Evolutionary conservation across 1,284 basidiomycete genomes (phyloP).

Genomic region (Pyrrhoderma lamaoense): DNA sequence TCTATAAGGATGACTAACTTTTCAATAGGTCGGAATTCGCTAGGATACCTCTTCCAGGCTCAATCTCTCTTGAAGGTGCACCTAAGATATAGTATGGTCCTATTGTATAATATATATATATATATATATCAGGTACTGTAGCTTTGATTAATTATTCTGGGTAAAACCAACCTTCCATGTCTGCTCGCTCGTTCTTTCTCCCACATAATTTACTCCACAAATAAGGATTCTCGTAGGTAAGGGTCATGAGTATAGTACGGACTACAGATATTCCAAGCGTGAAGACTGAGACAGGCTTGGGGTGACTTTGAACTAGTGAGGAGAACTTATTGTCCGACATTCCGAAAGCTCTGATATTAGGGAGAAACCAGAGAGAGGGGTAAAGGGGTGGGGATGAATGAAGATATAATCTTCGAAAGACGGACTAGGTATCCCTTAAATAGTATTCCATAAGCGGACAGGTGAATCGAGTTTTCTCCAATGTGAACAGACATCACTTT

Average conservation of each 20-base stretch:
- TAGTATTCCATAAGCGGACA: too few species aligned
- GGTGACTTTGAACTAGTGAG: not conserved
- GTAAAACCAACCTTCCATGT: slow-evolving; percentile 9
- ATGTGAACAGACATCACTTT: too few species aligned
- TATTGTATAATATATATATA: slow-evolving; percentile 4
- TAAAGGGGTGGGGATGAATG: too few species aligned
- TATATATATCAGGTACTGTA: not conserved
- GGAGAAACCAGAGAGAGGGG: not conserved
- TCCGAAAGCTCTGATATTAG: not conserved
- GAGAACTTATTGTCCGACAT: not conserved
- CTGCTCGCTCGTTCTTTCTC: slow-evolving; percentile 16
- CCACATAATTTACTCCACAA: slow-evolving; percentile 4
- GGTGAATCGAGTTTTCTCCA: too few species aligned
- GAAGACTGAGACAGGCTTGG: slow-evolving; percentile 3
- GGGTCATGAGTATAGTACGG: not conserved
- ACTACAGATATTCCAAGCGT: slow-evolving; percentile 6
- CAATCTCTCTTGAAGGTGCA: slow-evolving; percentile 23
- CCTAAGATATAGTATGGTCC: slow-evolving; percentile 26
- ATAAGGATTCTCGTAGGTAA: slow-evolving; percentile 11
- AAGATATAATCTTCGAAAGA: too few species aligned
- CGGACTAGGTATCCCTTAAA: too few species aligned
- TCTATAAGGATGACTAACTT: slow-evolving; percentile 18
- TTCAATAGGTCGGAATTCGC: slow-evolving; percentile 22
- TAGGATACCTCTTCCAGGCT: slow-evolving; percentile 24
- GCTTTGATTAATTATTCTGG: not conserved